Base-by-base conservation (phyloP, 192 early-diverging fungal genomes). In the Backusella australiensis region DNA sequence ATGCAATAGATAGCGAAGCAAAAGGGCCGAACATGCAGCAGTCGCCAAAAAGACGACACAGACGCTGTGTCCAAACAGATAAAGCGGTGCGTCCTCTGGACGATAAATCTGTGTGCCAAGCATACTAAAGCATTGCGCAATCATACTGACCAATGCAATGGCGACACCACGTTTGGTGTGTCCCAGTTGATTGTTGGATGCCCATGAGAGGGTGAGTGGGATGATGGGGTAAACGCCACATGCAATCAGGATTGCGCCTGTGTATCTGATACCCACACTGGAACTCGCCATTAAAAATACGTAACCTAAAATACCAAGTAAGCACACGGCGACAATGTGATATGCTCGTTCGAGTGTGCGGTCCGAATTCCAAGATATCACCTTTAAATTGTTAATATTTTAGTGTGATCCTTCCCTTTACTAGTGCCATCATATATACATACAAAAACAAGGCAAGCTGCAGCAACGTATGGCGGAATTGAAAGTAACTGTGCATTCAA, bases 31-130 rank as follows among this genome's bases (percentile, higher is more conserved):
- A 2, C 75, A 49, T 12, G 73, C 71, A 19, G 73, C 63, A 11
- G 81, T 7, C 9, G 36, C 11, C 34, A 81, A 74, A 29, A 75
- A 74, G 15, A 68, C 75, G 2, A 80, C n/a, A 46, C 79, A 80
- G 15, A 80, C 44, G 3, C 65, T 70, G 36, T 89, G 88, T 34
- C 88, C 88, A 56, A 79, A 81, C 14, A 80, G 75, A 41, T 86
- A 91, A 23, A 83, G 79, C 15, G 90, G 90, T 0, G 74, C 78
- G 34, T 91, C 89, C 6, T 53, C 38, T 5, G 75, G 59, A n/a
- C 85, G 80, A 42, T 91, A 91, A 56, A 91, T 85, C 67, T 91
- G 90, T 23, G 89, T 86, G 7, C 90, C 90, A 23, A 86, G 81
- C 59, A 90, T 81, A 1, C 83, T 78, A 21, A 85, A 83, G 8